phyloP scores from a whole-genome alignment of 2,329 filamentous ascomycete genomes.

The Colletotrichum ledebouriae region DNA sequence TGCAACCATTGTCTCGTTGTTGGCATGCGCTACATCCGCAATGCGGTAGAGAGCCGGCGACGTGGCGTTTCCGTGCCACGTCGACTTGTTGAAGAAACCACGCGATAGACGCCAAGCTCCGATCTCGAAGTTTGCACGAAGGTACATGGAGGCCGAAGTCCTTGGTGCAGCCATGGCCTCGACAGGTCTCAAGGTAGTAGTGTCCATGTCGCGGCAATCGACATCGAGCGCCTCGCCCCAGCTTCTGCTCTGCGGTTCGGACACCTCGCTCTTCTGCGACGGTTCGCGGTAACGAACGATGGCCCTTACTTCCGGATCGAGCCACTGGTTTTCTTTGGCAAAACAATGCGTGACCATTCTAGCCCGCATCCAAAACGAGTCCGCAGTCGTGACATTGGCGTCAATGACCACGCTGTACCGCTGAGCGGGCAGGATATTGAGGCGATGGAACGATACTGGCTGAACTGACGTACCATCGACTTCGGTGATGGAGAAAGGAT shows the following conservation, averaged over 20 bases:
- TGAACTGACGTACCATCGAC: constrained; percentile 78
- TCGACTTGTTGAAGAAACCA: constrained; percentile 67
- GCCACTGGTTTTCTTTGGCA: constrained; percentile 48
- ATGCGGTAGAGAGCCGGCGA: constrained; percentile 54
- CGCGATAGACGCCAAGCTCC: constrained; percentile 65
- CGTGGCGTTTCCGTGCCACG: constrained; percentile 58
- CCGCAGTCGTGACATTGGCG: constrained; percentile 65
- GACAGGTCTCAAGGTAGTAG: constrained; percentile 58
- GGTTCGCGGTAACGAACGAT: constrained; percentile 49
- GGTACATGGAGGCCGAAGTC: constrained; percentile 56
- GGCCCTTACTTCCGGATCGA: constrained; percentile 50
- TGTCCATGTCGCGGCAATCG: constrained; percentile 67
- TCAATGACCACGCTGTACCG: constrained; percentile 77
- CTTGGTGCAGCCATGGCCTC: constrained; percentile 52
- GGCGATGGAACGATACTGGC: constrained; percentile 68
- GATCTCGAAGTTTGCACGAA: constrained; percentile 69
- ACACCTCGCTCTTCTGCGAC: neutral
- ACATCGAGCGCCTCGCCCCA: constrained; percentile 63
- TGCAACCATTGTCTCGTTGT: neutral
- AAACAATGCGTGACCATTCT: constrained; percentile 59
- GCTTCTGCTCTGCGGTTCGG: constrained; percentile 56
- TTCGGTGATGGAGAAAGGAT: constrained; percentile 74
- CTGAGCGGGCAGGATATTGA: constrained; percentile 78
- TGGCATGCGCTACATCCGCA: constrained; percentile 45
- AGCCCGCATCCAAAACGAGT: constrained; percentile 75